Evolutionary conservation across 2,329 filamentous ascomycete species (phyloP), one percentile per base, ranked within the genome.

Genomic region (Diplodia mutila): DNA sequence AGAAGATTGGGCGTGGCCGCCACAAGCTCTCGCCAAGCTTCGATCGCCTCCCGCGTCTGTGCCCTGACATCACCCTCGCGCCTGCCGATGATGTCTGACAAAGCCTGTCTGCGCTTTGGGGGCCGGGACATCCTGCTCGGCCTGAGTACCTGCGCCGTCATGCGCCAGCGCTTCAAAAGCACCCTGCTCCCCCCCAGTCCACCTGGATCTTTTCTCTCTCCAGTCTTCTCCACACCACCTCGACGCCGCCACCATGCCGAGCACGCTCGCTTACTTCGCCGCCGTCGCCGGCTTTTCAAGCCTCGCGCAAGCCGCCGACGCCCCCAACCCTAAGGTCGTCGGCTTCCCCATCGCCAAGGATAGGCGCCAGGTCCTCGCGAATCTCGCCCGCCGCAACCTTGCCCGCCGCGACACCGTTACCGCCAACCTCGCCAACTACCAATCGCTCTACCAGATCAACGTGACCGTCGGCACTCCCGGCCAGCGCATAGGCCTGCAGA

Each of bases 381-480:
- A 48, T 34, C 23, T 52, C 3, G 34, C 29, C 34, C 54, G 65
- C 54, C 53, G 48, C 54, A 57, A 65, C 37, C 51, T 67, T 7
- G 55, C 55, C n/a, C 48, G 57, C 18, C 65, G 65, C 32, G 34
- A 55, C 27, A 67, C 57, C 21, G 49, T 67, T 39, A 52, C 59
- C 32, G 32, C 55, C 4, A 21, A 12, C n/a, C 57, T 67, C 14
- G 25, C 49, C 49, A 64, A 64, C 66, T 37, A 23, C 18, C 34
- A 42, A 4, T 49, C 27, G 34, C 49, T 61, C 21, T 69, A 69
- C 64, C 59, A 67, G 12, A 61, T 67, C 49, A 69, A 69, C 34
- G 54, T 69, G 21, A 69, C 65, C n/a, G 64, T 69, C 55, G 67
- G 67, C 65, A 69, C 67, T 4, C 67, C 67, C n/a, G 46, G 46